A percentile compares a stretch with the other conserved stretches of the same genome.
Evolutionary conservation across 208 protist genomes (phyloP).

Genomic region (Naegleria lovaniensis): DNA sequence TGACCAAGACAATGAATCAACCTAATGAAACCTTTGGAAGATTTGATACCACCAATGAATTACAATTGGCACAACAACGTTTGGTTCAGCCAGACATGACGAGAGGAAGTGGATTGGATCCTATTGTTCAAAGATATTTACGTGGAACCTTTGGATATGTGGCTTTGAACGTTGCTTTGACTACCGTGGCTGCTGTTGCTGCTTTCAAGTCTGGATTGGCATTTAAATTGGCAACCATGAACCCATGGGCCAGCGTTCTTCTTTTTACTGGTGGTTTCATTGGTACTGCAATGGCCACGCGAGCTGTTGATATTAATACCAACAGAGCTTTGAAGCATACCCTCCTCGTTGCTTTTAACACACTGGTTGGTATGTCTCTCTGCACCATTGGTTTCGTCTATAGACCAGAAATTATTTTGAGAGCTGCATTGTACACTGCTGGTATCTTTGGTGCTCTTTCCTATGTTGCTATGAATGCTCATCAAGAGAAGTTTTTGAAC

Average conservation of each 20-base stretch:
- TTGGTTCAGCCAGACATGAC: neutral
- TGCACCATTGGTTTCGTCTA: neutral
- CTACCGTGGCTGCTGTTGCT: neutral
- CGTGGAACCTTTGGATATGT: neutral
- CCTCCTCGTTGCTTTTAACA: neutral
- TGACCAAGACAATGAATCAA: neutral
- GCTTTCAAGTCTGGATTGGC: slow-evolving; percentile 12
- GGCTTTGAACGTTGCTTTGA: neutral
- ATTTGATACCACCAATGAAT: neutral
- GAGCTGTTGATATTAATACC: neutral
- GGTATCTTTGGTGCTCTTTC: slow-evolving; percentile 15
- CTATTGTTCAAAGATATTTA: neutral
- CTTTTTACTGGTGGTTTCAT: neutral
- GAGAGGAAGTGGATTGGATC: neutral
- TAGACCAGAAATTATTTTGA: neutral
- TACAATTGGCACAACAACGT: neutral
- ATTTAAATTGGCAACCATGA: neutral
- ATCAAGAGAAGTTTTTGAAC: neutral
- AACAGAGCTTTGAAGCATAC: neutral
- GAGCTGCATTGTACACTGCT: slow-evolving; percentile 1
- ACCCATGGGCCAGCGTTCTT: neutral
- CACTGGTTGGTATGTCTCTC: neutral
- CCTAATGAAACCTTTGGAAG: neutral
- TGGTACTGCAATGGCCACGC: neutral
- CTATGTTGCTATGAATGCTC: neutral